A percentile compares a stretch with the other conserved stretches of the same genome.
Conservation (phyloP, 2,329 filamentous ascomycete species). For the Monilinia aucupariae region DNA sequence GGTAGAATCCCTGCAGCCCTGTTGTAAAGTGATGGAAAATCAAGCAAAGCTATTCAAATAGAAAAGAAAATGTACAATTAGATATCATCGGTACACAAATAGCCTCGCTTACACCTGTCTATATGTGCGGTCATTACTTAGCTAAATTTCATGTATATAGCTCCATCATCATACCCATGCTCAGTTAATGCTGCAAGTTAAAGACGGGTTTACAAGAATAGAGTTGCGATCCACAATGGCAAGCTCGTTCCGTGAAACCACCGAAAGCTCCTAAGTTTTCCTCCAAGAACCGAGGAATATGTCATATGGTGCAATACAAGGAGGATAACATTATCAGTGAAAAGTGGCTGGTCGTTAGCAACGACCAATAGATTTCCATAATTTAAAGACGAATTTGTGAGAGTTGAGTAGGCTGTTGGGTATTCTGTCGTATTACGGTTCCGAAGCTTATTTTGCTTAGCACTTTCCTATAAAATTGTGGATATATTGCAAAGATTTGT, state of each 20-base stretch:
- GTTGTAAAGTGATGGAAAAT: too few species aligned
- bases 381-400: constrained; percentile 16
- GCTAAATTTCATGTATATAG: too few species aligned
- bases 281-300: constrained; percentile 22
- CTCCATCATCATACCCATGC: too few species aligned
- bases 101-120: too few species aligned
- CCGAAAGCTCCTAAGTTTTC: constrained; percentile 4
- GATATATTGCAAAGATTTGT: constrained; percentile 8
- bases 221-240: constrained; percentile 18
- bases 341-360: constrained; percentile 20
- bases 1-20: too few species aligned
- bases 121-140: too few species aligned
- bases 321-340: constrained; percentile 20
- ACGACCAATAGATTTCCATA: constrained; percentile 25
- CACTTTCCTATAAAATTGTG: constrained; percentile 10
- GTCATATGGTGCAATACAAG: constrained; percentile 22
- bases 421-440: constrained; percentile 24
- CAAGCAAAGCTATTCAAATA: too few species aligned
- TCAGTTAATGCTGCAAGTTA: neutral
- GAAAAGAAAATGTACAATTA: too few species aligned
- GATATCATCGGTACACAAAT: too few species aligned
- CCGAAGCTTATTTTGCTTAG: constrained; percentile 13
- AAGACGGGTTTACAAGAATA: constrained; percentile 9
- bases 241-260: constrained; percentile 24
- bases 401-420: constrained; percentile 23